Evolutionary conservation across 2,329 filamentous ascomycete species (phyloP), one percentile per base, ranked within the genome.

Genomic region (Nemania bipapillata): DNA sequence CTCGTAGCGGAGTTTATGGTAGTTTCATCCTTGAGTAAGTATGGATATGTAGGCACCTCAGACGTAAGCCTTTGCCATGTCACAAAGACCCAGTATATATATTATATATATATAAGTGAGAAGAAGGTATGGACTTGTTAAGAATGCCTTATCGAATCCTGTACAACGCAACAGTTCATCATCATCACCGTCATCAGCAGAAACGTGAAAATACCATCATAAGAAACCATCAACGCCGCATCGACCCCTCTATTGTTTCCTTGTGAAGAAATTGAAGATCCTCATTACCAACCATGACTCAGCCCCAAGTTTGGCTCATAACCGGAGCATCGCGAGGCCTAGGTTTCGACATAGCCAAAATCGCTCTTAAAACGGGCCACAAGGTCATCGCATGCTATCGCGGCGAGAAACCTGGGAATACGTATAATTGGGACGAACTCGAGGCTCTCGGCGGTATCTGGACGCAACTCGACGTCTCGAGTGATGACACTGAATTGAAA

Each of bases 261-360:
- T 11, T 49, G 24, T 12, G 15, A 17, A 55, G 12, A 49, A 63
- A 26, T 4, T 35, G 32, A 4, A 28, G 26, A 26, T 32, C 30
- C 4, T 32, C 15, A 12, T 24, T 50, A 40, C 37, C 53, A 26
- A 69, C n/a, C 20, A 75, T 74, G 74, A 52, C 69, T 17, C 69
- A 73, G 42, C n/a, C 67, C 20, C 60, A 73, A 70, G 69, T 77
- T 17, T 76, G 75, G 74, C 70, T 77, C 26, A 65, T 76, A 20
- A 76, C 74, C 9, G 75, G 74, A 24, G 74, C 75, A 35, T 71
- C 72, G n/a, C 71, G 75, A 20, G 73, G 75, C 20, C 60, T 76
- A 1, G 75, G 74, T 1, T 72, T 75, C 50, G 70, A 73, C 22
- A 72, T 75, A 47, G 69, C 73, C 22, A 75, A 72, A 57, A 53